Base-by-base conservation (phyloP, 2,329 filamentous ascomycete species). In the Scytalidium sp. region DNA sequence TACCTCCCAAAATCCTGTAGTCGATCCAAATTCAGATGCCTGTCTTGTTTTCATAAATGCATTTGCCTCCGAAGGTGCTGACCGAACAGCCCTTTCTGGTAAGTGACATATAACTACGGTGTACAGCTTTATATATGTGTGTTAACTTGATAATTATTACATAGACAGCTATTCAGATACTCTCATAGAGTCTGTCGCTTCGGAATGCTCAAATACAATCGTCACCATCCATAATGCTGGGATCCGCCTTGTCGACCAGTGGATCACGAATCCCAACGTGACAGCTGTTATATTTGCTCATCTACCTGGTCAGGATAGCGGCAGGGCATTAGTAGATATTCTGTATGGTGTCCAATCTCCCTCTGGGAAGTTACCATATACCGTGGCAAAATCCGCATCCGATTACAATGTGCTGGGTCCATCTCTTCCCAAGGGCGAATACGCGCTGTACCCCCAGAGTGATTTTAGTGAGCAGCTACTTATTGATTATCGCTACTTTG, bases 41-140 rank as follows among this genome's bases (percentile, higher is more conserved):
- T 94, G 90, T 55, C 67, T 87, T 2, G 80, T 86, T 0, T 80
- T 87, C 56, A 78, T 81, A 56, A 87, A 87, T 60, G 79, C 75
- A 7, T 88, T 86, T 66, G 81, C 86, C 1, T 83, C 86, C 1
- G 90, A 96, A 67, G 87, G 85, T 1, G 86, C 78, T 55, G 77
- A 89, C 51, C 75, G 82, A 43, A 71, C 79, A 0, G 75, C 74
- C 7, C 71, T 89, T 39, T 75, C 76, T 23, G 84, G 93, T 62
- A 84, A 85, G 51, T 81, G 47, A n/a, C n/a, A n/a, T n/a, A n/a
- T n/a, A n/a, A n/a, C n/a, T n/a, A n/a, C n/a, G n/a, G n/a, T n/a
- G n/a, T n/a, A n/a, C n/a, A n/a, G n/a, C n/a, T n/a, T n/a, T n/a
- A n/a, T n/a, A n/a, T n/a, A n/a, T n/a, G n/a, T n/a, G n/a, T n/a